Evolutionary conservation across 2,329 filamentous ascomycete genomes (phyloP), one percentile per base, ranked within the genome.

Genomic region (Dactylellina parvicollis): DNA sequence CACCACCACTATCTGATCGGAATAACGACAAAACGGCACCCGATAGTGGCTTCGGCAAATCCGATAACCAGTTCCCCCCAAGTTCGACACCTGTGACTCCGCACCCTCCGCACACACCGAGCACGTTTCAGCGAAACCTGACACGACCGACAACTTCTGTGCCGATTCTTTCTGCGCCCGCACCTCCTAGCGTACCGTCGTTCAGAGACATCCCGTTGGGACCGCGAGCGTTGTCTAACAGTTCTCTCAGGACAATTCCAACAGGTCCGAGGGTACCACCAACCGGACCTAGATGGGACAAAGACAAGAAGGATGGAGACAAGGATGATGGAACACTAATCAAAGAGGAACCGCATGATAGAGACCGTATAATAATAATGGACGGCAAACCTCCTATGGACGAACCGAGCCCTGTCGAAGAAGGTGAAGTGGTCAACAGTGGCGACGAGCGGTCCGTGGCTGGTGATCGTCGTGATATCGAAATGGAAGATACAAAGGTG

Each of bases 101-200:
- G 40, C 59, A 72, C n/a, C 67, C 59, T 22, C 67, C 67, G 1
- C 67, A 72, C 42, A 72, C 67, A 14, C 67, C 67, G 1, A 65
- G 67, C 44, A 72, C 67, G n/a, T 72, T 60, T 55, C 67, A 72
- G 44, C 67, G 67, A 26, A 72, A 72, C 47, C 28, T 72, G 10
- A 72, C 67, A 14, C 50, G 67, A 24, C 67, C 67, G 47, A 65
- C 67, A 26, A 24, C 52, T 5, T 72, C 67, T 16, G 59, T 72
- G 14, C 66, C 66, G 42, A 72, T 72, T 32, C 32, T 72, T 7
- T 64, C 66, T 32, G 50, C 66, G 26, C 66, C 67, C 26, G 59
- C 67, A 22, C 59, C 67, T 40, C 67, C 67, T 18, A 72, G 67
- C 38, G 67, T 72, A 1, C 67, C 67, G n/a, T 72, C 67, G 1